A percentile compares a stretch with the other conserved stretches of the same genome.
Conservation (phyloP, 805 yeast species). For the Candida vaughaniae region DNA sequence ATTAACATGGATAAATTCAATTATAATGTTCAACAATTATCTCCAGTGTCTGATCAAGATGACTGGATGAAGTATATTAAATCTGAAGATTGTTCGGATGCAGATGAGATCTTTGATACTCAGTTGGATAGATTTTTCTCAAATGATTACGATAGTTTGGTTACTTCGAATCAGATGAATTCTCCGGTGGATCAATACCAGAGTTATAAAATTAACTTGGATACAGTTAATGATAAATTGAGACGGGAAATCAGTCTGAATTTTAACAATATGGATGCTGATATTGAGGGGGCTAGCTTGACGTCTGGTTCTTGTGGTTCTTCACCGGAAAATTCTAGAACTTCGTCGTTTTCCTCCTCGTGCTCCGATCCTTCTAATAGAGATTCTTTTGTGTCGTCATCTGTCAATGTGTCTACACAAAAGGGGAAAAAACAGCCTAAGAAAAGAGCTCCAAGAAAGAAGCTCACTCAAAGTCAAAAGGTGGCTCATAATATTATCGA, state of each 20-base stretch:
- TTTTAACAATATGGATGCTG: background rate
- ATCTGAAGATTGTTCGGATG: conserved; percentile 2
- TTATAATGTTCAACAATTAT: conserved; percentile 10
- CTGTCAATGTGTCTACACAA: background rate
- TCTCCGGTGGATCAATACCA: conserved; percentile 5
- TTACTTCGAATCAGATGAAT: conserved; percentile 2
- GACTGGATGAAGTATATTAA: conserved; percentile 14
- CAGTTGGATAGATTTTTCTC: conserved; percentile 4
- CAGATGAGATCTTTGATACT: conserved; percentile 1
- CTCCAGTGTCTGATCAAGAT: conserved; percentile 11
- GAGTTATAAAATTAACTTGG: conserved; percentile 8
- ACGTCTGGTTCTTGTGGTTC: background rate
- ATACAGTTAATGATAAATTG: conserved; percentile 12
- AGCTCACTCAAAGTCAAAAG: conserved; percentile 58
- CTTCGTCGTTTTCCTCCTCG: conserved; percentile 3
- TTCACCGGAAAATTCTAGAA: conserved; percentile 1
- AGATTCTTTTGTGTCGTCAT: background rate
- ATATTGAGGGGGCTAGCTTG: background rate
- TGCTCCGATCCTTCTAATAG: background rate
- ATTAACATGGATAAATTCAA: background rate
- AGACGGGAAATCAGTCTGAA: background rate
- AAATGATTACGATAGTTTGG: background rate
- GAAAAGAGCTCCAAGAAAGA: conserved; percentile 53
- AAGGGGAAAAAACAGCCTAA: conserved; percentile 7
- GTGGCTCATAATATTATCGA: conserved; percentile 74